A percentile compares a stretch with the other conserved stretches of the same genome.
These are phyloP conservation scores for Nymphaea thermarum DNA, from an alignment of 164 flowering plant species.

Conservation along the genomic window DNA sequence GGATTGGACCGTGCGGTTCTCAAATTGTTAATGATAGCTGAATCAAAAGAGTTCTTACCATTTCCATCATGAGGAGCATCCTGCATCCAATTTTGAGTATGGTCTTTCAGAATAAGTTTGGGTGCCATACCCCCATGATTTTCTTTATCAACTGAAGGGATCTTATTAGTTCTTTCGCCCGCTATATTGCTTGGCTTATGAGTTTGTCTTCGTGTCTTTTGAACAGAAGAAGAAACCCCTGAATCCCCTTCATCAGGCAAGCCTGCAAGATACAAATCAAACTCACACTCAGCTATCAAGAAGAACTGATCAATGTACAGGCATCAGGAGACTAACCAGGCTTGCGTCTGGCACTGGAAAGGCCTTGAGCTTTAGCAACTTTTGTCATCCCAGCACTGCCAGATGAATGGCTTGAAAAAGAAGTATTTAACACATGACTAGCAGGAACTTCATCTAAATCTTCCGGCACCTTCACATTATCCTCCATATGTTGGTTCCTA, in stretches of 20 bases:
- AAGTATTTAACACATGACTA: neutral
- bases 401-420: neutral
- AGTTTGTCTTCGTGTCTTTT: slow-evolving; percentile 33
- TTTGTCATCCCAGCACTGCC: neutral
- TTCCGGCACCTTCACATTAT: slow-evolving; percentile 14
- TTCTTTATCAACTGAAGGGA: slow-evolving; percentile 28
- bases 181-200: slow-evolving; percentile 29
- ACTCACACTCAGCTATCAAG: neutral
- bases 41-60: slow-evolving; percentile 19
- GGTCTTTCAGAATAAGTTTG: slow-evolving; percentile 17
- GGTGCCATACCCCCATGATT: slow-evolving; percentile 14
- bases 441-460: slow-evolving; percentile 9
- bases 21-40: neutral
- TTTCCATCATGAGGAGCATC: slow-evolving; percentile 13
- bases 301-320: neutral
- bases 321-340: neutral
- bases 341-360: neutral
- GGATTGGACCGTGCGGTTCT: neutral
- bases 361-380: neutral
- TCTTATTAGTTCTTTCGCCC: slow-evolving; percentile 35
- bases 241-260: slow-evolving; percentile 18
- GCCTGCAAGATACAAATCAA: slow-evolving; percentile 21
- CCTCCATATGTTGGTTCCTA: slow-evolving; percentile 17
- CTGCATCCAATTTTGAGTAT: slow-evolving; percentile 11
- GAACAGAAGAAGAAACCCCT: slow-evolving; percentile 26